Evolutionary conservation across 2,329 filamentous ascomycete genomes (phyloP).

Genomic region (Diaporthe batatas): DNA sequence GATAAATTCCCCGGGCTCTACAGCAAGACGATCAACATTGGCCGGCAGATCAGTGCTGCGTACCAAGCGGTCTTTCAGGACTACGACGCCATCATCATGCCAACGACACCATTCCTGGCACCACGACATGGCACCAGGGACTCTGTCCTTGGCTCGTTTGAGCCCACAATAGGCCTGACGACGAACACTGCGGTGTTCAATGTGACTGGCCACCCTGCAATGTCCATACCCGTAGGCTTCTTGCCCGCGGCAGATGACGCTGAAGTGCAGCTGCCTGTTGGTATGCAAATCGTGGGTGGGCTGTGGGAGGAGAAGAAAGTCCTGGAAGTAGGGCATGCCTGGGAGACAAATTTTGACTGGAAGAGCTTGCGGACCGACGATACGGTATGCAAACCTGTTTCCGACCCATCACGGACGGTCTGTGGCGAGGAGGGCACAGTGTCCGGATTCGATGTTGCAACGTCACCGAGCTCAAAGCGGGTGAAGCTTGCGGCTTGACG

Average conservation of each 20-base stretch:
- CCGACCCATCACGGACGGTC: not conserved
- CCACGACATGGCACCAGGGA: not conserved
- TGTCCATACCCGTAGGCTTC: slow-evolving; percentile 54
- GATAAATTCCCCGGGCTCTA: slow-evolving; percentile 47
- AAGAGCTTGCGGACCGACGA: not conserved
- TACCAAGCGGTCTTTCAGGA: slow-evolving; percentile 57
- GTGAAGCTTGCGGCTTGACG: slow-evolving; percentile 6
- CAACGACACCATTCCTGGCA: slow-evolving; percentile 53
- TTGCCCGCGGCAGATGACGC: not conserved
- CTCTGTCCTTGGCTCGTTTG: slow-evolving; percentile 4
- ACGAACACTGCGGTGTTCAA: slow-evolving; percentile 69
- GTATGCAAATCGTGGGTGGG: slow-evolving; percentile 68
- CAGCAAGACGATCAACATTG: slow-evolving; percentile 63
- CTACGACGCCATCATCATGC: slow-evolving; percentile 62
- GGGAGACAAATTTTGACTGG: slow-evolving; percentile 26
- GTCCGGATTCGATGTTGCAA: not conserved
- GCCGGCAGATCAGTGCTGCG: slow-evolving; percentile 59
- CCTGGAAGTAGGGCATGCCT: slow-evolving; percentile 59
- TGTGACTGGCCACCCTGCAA: slow-evolving; percentile 67
- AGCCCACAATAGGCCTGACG: slow-evolving; percentile 56
- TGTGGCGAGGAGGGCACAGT: slow-evolving; percentile 50
- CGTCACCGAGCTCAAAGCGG: slow-evolving; percentile 5
- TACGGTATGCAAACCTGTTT: not conserved
- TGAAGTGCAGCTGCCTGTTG: slow-evolving; percentile 62
- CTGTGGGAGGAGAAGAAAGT: slow-evolving; percentile 64